Evolutionary conservation across 2,329 filamentous ascomycete genomes (phyloP), one percentile per base, ranked within the genome.

Genomic region (Periconia sp.): DNA sequence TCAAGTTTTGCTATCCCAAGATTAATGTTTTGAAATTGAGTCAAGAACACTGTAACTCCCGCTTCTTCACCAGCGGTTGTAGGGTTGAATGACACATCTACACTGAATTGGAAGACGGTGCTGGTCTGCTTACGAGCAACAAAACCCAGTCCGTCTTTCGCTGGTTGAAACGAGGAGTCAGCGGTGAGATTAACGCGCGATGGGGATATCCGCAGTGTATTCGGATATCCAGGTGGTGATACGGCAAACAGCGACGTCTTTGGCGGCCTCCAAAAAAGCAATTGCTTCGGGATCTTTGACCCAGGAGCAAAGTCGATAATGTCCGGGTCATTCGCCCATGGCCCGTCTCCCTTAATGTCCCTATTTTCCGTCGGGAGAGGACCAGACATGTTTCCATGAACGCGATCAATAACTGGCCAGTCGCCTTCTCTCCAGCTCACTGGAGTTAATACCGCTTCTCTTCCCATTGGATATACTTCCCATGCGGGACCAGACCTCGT

Each of bases 31-130:
- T 80, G 73, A 39, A 74, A 72, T 52, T 82, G 54, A 1, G 77
- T 80, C 17, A 83, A 61, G 52, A 83, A 82, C 0, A 73, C 70
- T 0, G 73, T 76, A 1, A 82, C 63, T 0, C 80, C 80, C 1
- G 78, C 76, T 52, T 83, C 80, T 38, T 79, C 25, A 6, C 36
- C 25, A 10, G 7, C 18, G n/a, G 36, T 31, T 2, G 12, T 30
- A 7, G 36, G 26, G n/a, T n/a, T n/a, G n/a, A n/a, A 80, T 2
- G 64, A 59, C 0, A 82, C 35, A 40, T 78, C 68, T 4, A 78
- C 70, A 33, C 67, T 73, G 55, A 70, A 82, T 0, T 66, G 73
- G 54, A 82, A 82, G 1, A 79, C 59, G 0, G 78, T 78, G 46
- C 80, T 70, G 4, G 76, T 74, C 53, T 82, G 78, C 3, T 77